Base-by-base conservation (phyloP, 2,329 filamentous ascomycete species). In the Ustilaginoidea virens region DNA sequence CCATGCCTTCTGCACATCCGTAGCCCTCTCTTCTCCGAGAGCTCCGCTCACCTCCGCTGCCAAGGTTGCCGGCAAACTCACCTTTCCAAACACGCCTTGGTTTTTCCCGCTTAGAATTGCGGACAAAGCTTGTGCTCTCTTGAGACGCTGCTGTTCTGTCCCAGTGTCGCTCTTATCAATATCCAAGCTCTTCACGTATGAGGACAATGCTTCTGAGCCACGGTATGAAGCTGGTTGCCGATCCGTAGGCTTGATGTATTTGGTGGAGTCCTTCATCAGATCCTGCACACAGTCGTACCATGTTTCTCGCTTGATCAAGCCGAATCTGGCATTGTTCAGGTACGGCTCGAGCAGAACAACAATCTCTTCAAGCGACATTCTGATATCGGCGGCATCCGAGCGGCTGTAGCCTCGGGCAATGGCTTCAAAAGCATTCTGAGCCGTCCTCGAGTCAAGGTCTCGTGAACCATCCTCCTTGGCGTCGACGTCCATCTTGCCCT, bases 401-500 rank as follows among this genome's bases (percentile, higher is more conserved):
- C 55, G 55, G 35, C 52, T 61, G 35, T 70, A 71, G 2, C 63
- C 63, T 9, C 55, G 55, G 8, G 61, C 56, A 2, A 66, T 43
- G 1, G 61, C 63, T 39, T 69, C 63, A 3, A 72, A 38, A 0
- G 58, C 66, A n/a, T 57, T 61, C 21, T 56, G 57, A 1, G 58
- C 56, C 5, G 63, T 63, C 34, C 53, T 53, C 7, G 51, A 52
- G 7, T 52, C 47, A 1, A 56, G 36, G 21, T 62, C 53, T 20
- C 62, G 59, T 33, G 61, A 60, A 7, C 56, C 55, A 41, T 12
- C 22, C 24, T 74, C 72, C 19, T 32, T 39, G 13, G 60, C 61
- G 44, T 79, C 75, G 14, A 80, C 55, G 12, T 83, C 78, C 77
- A 83, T 83, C 32, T 63, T 62, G 36, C 77, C 70, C 25, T 69